phyloP scores from a whole-genome alignment of 805 yeast species.

The Metschnikowia gelsemii region DNA sequence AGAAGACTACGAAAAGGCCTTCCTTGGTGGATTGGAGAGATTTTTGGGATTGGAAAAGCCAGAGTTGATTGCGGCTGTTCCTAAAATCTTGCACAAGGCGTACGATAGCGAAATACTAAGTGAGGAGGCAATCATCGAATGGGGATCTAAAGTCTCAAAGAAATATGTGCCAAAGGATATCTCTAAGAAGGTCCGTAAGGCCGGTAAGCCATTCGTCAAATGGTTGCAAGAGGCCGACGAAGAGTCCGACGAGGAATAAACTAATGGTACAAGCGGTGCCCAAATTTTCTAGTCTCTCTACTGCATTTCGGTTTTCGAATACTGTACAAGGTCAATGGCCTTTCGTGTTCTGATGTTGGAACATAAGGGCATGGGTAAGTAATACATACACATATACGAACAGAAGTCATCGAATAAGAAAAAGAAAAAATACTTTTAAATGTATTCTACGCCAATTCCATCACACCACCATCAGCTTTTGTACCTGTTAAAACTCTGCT shows the following conservation, averaged over 20 bases:
- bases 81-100: constrained; percentile 76
- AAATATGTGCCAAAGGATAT: constrained; percentile 90
- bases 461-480: constrained; percentile 4
- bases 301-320: background rate
- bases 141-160: constrained; percentile 92
- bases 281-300: background rate
- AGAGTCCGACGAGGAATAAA: constrained; percentile 64
- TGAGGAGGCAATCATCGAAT: constrained; percentile 75
- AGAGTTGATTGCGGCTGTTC: constrained; percentile 62
- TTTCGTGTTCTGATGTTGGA: background rate
- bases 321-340: background rate
- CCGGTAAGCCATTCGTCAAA: constrained; percentile 91
- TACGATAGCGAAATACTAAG: constrained; percentile 82
- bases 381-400: constrained; percentile 2
- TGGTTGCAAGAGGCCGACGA: constrained; percentile 96
- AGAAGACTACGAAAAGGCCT: constrained; percentile 75
- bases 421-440: too few relatives aligned
- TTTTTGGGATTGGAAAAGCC: constrained; percentile 81
- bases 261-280: background rate
- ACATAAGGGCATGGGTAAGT: constrained; percentile 1
- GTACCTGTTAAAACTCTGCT: constrained; percentile 5
- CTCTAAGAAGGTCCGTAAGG: constrained; percentile 90
- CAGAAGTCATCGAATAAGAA: background rate
- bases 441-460: background rate
- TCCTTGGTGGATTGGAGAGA: constrained; percentile 95